Evolutionary conservation across 768 basidiomycete genomes (phyloP).

Genomic region (Coprinopsis strossmayeri): DNA sequence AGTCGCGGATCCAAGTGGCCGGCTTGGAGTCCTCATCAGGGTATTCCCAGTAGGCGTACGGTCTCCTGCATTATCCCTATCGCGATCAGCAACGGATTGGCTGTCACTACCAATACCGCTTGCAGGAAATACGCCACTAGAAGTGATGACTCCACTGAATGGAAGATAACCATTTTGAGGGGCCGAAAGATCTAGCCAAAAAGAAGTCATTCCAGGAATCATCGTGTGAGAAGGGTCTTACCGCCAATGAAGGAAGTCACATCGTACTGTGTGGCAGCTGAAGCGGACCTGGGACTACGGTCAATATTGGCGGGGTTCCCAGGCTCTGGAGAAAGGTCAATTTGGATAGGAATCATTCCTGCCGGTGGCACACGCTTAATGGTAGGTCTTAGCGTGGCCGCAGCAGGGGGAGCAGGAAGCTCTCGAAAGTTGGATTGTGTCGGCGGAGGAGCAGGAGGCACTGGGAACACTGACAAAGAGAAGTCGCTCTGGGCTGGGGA

Average conservation of each 20-base stretch:
- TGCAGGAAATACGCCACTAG: background rate
- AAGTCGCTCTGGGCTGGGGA: slow-evolving; percentile 46
- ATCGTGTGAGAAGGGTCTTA: slow-evolving; percentile 18
- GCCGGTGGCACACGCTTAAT: background rate
- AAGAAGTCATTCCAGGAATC: slow-evolving; percentile 3
- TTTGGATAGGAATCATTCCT: slow-evolving; percentile 1
- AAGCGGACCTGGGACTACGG: slow-evolving; percentile 23
- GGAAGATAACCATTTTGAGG: background rate
- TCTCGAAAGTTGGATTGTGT: slow-evolving; percentile 1
- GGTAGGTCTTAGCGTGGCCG: background rate
- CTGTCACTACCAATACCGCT: background rate
- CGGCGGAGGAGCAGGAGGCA: slow-evolving; percentile 36
- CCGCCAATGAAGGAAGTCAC: slow-evolving; percentile 70
- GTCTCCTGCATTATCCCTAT: background rate
- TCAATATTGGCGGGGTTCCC: slow-evolving; percentile 14
- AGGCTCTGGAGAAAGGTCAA: slow-evolving; percentile 6
- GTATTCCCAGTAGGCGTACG: background rate
- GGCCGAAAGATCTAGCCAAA: slow-evolving; percentile 10
- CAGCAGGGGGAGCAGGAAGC: background rate
- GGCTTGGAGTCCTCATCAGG: background rate
- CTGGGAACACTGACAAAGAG: slow-evolving; percentile 65
- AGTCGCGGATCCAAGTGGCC: slow-evolving; percentile 1
- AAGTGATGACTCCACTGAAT: background rate
- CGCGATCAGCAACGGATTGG: background rate
- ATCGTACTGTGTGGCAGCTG: slow-evolving; percentile 55